A percentile compares a stretch with the other conserved stretches of the same genome.
Evolutionary conservation across 148 eudicot genomes (phyloP).

Genomic region (Tetragonia tetragonoides): DNA sequence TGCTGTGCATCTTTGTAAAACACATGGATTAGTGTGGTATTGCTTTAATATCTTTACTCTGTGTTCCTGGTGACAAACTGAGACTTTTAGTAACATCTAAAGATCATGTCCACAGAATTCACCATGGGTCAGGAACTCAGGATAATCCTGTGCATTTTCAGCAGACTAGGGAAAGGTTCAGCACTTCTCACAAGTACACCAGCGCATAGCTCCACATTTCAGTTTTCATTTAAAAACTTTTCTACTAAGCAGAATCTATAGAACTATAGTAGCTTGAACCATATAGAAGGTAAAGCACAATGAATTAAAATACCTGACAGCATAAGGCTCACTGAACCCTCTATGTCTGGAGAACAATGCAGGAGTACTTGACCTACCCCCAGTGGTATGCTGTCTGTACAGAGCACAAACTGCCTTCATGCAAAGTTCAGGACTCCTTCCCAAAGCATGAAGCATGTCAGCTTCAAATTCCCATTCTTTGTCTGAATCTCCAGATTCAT

Average conservation of each 20-base stretch:
- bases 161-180: too few species aligned
- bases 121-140: too few species aligned
- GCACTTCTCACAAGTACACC: background rate
- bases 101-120: too few species aligned
- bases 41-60: too few species aligned
- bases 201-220: background rate
- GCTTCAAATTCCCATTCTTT: constrained; percentile 30
- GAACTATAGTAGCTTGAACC: background rate
- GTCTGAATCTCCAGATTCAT: constrained; percentile 13
- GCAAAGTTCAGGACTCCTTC: constrained; percentile 38
- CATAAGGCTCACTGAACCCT: background rate
- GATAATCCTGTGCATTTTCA: too few species aligned
- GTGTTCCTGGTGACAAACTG: too few species aligned
- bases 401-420: constrained; percentile 54
- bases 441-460: constrained; percentile 35
- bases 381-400: constrained; percentile 30
- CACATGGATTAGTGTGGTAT: too few species aligned
- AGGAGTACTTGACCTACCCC: background rate
- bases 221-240: background rate
- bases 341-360: background rate
- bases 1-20: too few species aligned
- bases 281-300: background rate
- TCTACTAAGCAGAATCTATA: background rate
- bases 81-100: too few species aligned
- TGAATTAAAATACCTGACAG: constrained; percentile 12